Evolutionary conservation across 148 eudicot genomes (phyloP), one percentile per base, ranked within the genome.

Genomic region (Diospyros lotus): DNA sequence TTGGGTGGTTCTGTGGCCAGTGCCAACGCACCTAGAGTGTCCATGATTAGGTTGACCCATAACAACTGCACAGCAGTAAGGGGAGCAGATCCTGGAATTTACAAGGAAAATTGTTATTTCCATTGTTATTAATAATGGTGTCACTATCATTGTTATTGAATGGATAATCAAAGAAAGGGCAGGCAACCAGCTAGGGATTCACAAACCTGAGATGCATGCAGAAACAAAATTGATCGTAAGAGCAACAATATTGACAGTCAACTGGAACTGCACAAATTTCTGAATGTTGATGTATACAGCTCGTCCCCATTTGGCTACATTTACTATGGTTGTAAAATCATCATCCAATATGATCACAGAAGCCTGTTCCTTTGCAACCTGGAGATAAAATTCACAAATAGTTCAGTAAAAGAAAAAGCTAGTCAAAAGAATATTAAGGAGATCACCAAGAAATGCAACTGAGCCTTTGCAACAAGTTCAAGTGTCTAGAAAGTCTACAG

Each of bases 21-120:
- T 51, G 98, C 98, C 71, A 94, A 73, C 65, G 97, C 98, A 58
- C 98, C 98, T 69, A 94, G 81, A 9, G 97, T 94, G 84, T 91
- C 98, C 97, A 91, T 94, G 28, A 92, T 94, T 87, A 94, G 82
- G 89, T 93, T 93, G 65, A 93, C 98, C 98, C 98, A 93, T 52
- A 93, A 86, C 79, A 93, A 73, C 78, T 93, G 98, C 75, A 93
- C 98, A 58, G 94, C 94, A 1, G 98, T 91, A 75, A 93, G 86
- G n/a, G 98, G 98, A 80, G 98, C 97, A 76, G 95, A 82, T 74
- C 98, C 98, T 94, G 86, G 48, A 81, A 64, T 14, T 38, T 4
- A 61, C 63, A 43, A 45, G 12, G 5, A 44, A 62, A 8, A 50
- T 13, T 61, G 60, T 61, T 52, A 38, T 44, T 56, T 38, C 40